These are phyloP conservation scores for Linnemannia schmuckeri DNA, from an alignment of 192 early-diverging fungal genomes.

Conservation along the genomic window DNA sequence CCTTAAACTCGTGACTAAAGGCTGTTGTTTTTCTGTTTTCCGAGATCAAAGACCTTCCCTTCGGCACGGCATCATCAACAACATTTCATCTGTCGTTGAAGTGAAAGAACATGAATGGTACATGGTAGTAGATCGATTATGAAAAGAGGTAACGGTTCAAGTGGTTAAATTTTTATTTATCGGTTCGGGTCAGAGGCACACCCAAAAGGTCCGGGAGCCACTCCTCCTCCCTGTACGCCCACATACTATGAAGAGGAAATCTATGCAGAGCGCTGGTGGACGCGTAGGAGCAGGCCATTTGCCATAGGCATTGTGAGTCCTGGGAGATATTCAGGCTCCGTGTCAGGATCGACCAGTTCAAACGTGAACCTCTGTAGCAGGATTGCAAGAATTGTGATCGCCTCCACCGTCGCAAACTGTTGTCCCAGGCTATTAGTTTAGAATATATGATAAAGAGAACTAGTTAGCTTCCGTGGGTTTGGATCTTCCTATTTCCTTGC, in stretches of 20 bases:
- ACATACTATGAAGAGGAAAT: neutral
- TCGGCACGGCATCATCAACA: neutral
- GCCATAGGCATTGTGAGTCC: conserved; percentile 52
- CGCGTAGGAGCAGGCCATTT: conserved; percentile 36
- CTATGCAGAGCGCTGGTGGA: conserved; percentile 24
- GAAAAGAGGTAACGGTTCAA: neutral
- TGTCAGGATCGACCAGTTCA: conserved; percentile 46
- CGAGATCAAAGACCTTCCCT: neutral
- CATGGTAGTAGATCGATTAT: neutral
- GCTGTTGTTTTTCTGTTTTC: neutral
- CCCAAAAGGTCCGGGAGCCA: neutral
- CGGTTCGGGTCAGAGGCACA: neutral
- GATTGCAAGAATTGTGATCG: conserved; percentile 33
- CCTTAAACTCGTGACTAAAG: neutral
- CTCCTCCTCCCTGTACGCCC: too few relatives aligned
- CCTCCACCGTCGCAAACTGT: conserved; percentile 58
- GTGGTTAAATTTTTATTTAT: neutral
- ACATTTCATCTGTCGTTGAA: neutral
- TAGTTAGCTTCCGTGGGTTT: too few relatives aligned
- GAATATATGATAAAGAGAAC: too few relatives aligned
- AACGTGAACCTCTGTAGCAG: conserved; percentile 50
- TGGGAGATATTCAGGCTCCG: conserved; percentile 19
- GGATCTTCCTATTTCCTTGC: too few relatives aligned
- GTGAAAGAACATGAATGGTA: too few relatives aligned
- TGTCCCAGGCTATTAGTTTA: conserved; percentile 45